A percentile compares a stretch with the other conserved stretches of the same genome.
phyloP scores from a whole-genome alignment of 441 rosid species.

The Gossypium schwendimanii region DNA sequence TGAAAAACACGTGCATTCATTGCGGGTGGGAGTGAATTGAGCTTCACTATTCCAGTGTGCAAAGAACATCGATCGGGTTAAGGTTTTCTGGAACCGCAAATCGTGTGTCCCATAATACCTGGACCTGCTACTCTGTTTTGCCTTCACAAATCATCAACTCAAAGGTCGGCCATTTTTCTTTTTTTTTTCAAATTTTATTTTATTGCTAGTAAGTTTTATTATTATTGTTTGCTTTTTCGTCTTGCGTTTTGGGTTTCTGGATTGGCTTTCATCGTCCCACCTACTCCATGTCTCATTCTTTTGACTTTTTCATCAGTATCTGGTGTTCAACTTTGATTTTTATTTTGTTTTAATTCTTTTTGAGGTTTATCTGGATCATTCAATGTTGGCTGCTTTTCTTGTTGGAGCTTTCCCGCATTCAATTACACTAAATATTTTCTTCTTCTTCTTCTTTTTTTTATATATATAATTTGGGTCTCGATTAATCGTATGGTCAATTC shows the following conservation, averaged over 20 bases:
- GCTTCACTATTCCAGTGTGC: too few species aligned
- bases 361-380: constrained; percentile 5
- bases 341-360: background rate
- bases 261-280: background rate
- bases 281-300: background rate
- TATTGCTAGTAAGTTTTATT: too few species aligned
- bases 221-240: background rate
- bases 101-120: too few species aligned
- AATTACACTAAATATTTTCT: background rate
- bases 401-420: constrained; percentile 5
- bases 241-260: background rate
- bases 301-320: background rate
- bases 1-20: too few species aligned
- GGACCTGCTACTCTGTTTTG: too few species aligned
- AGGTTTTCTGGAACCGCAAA: too few species aligned
- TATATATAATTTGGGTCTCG: background rate
- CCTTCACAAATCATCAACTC: too few species aligned
- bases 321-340: background rate
- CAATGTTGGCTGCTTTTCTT: background rate
- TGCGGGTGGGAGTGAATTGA: too few species aligned
- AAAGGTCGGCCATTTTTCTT: too few species aligned
- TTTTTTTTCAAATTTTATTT: too few species aligned
- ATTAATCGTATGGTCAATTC: background rate
- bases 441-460: too few species aligned
- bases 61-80: too few species aligned